Evolutionary conservation across 108 stramenopile species (phyloP).

Genomic region (Cylindrotheca fusiformis): DNA sequence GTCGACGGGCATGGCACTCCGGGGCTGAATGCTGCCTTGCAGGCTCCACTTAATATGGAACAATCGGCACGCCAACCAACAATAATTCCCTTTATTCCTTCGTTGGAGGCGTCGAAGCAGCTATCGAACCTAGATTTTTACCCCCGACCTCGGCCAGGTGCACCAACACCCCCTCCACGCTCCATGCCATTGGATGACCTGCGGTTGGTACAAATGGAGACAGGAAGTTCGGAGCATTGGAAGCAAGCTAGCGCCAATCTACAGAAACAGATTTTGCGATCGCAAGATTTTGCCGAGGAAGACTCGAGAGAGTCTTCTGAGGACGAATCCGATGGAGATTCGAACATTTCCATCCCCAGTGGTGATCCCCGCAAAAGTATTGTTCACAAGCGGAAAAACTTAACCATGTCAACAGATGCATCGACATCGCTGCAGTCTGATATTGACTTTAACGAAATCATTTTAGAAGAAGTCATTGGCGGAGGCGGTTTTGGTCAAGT

Average conservation of each 20-base stretch:
- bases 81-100: constrained; percentile 21
- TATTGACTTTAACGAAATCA: constrained; percentile 70
- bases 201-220: constrained; percentile 43
- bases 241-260: not conserved
- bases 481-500: constrained; percentile 93
- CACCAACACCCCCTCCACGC: constrained; percentile 27
- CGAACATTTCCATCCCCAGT: constrained; percentile 43
- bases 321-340: constrained; percentile 4
- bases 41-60: not conserved
- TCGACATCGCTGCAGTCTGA: constrained; percentile 59
- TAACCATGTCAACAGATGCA: constrained; percentile 65
- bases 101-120: not conserved
- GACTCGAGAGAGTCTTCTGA: constrained; percentile 3
- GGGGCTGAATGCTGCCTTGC: constrained; percentile 1
- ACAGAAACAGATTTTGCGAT: not conserved
- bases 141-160: not conserved
- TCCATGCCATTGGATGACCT: constrained; percentile 38
- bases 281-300: not conserved
- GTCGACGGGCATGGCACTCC: constrained; percentile 1
- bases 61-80: not conserved
- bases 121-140: not conserved
- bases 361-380: constrained; percentile 75
- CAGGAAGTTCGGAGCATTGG: constrained; percentile 42
- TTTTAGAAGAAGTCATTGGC: constrained; percentile 76
- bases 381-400: constrained; percentile 64